Conservation (phyloP, 2,329 filamentous ascomycete species). For the Bipolaris victoriae region DNA sequence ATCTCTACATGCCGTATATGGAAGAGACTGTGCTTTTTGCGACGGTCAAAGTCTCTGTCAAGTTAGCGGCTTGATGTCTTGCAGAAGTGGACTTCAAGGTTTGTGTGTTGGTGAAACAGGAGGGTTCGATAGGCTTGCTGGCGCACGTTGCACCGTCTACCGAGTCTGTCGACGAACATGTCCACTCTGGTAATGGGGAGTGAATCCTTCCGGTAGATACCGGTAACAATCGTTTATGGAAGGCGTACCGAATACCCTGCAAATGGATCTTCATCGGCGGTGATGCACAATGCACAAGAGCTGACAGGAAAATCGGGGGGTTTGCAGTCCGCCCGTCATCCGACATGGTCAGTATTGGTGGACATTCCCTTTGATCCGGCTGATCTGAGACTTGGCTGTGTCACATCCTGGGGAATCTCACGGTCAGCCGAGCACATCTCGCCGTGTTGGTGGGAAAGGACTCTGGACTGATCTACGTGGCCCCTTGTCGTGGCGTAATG, state of each 20-base stretch:
- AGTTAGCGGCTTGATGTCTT: slow-evolving; percentile 21
- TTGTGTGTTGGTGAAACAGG: slow-evolving; percentile 25
- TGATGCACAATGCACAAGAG: slow-evolving; percentile 16
- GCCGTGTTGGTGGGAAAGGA: slow-evolving; percentile 34
- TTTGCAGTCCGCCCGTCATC: slow-evolving; percentile 19
- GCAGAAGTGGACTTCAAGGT: slow-evolving; percentile 24
- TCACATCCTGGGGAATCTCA: slow-evolving; percentile 27
- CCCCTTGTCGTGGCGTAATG: slow-evolving; percentile 42
- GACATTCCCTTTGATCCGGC: slow-evolving; percentile 31
- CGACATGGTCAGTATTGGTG: slow-evolving; percentile 20
- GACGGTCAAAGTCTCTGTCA: slow-evolving; percentile 16
- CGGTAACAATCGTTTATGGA: slow-evolving; percentile 14
- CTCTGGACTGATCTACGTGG: slow-evolving; percentile 42
- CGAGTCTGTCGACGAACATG: neutral
- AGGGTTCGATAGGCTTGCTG: slow-evolving; percentile 15
- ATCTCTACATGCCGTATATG: slow-evolving; percentile 26
- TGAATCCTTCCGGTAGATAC: slow-evolving; percentile 9
- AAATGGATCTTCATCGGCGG: slow-evolving; percentile 31
- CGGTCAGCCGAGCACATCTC: slow-evolving; percentile 39
- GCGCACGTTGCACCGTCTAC: slow-evolving; percentile 7
- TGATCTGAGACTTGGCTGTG: slow-evolving; percentile 46
- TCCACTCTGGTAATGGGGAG: neutral
- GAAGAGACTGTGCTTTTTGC: slow-evolving; percentile 24
- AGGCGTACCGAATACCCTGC: slow-evolving; percentile 27
- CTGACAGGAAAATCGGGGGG: slow-evolving; percentile 16